Evolutionary conservation across 805 yeast species (phyloP), one percentile per base, ranked within the genome.

Genomic region (Yarrowia sp.): DNA sequence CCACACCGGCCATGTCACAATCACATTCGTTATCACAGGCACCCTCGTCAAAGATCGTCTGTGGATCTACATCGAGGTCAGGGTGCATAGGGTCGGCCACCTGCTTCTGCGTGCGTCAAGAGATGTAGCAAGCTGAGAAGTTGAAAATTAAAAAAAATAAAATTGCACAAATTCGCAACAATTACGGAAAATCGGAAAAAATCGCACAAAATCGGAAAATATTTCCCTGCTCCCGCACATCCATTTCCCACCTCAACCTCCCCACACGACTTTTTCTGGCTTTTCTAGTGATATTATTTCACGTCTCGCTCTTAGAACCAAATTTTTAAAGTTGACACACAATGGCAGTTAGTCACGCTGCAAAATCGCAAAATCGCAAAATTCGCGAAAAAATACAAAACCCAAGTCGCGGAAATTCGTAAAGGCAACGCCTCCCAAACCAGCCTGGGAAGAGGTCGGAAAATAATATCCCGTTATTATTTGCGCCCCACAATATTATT

Each of bases 11-110:
- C n/a, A 20, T 7, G 44, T 40, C 10, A n/a, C 33, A 46, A 24
- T 46, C 50, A 24, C 36, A 46, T 24, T 46, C 50, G 53, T 7
- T 17, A 46, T n/a, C 50, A 46, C 50, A 14, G 30, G 12, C 20
- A 44, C 47, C 53, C 53, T n/a, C 50, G 50, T 30, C 38, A 34
- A 17, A 34, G 56, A 50, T 50, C 56, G 30, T 13, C 56, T 17
- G 6, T n/a, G 7, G 58, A 52, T 52, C 58, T 12, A 52, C 58
- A 52, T 49, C 39, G n/a, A 20, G 39, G 33, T 39, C 55, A 49
- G 55, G 53, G 53, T 47, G 53, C 53, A 30, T 47, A 47, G 53
- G 56, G 56, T 36, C 40, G 56, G 17, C 42, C 40, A 34, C 56
- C 56, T 50, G 56, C 56, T 34, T 49, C 10, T 34, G 56, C 56